Evolutionary conservation across 2,329 filamentous ascomycete species (phyloP).

Genomic region (Claviceps africana): DNA sequence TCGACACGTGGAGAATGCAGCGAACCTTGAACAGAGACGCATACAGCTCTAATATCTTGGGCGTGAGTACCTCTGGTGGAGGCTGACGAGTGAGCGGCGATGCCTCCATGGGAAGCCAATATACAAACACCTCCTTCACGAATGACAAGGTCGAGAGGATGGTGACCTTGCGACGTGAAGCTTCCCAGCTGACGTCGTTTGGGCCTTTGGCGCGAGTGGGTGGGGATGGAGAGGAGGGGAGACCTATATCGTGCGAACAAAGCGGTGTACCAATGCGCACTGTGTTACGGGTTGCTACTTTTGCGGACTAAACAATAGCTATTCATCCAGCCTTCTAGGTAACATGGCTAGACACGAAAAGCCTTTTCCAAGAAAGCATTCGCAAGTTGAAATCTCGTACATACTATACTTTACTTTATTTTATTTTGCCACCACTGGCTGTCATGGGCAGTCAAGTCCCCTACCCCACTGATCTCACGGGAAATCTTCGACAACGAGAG

Average conservation of each 20-base stretch:
- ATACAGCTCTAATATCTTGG: conserved; percentile 87
- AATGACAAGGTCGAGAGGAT: background rate
- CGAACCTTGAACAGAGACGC: conserved; percentile 64
- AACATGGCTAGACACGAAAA: no score
- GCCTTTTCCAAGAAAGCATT: no score
- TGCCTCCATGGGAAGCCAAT: conserved; percentile 52
- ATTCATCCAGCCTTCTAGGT: background rate
- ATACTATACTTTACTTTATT: no score
- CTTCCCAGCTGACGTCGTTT: background rate
- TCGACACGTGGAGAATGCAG: conserved; percentile 4
- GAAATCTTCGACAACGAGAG: no score
- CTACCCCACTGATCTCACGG: no score
- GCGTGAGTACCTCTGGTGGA: conserved; percentile 80
- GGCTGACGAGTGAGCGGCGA: conserved; percentile 90
- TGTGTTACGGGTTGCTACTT: background rate
- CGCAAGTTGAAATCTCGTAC: no score
- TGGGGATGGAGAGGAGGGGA: background rate
- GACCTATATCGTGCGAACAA: background rate
- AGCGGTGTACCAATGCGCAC: background rate
- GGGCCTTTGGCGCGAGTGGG: background rate
- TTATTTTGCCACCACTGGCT: no score
- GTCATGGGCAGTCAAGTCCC: no score
- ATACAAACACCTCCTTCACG: conserved; percentile 1
- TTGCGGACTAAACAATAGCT: background rate
- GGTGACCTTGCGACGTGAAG: background rate